Evolutionary conservation across 331 rosid species (phyloP).

Genomic region (Malus hybrid): DNA sequence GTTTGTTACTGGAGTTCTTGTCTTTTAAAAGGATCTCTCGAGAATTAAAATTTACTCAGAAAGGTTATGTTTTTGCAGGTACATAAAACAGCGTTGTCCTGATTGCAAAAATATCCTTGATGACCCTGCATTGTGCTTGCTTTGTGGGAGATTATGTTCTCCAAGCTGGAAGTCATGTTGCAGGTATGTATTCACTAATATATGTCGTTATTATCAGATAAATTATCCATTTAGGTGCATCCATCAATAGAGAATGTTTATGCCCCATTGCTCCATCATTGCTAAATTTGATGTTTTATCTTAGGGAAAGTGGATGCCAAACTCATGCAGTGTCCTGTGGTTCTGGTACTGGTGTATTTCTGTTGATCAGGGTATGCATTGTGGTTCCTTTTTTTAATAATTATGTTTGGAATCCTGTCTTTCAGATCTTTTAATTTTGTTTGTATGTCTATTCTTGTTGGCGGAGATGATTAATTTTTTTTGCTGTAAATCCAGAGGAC

Average conservation of each 20-base stretch:
- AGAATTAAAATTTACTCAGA: neutral
- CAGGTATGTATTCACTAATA: slow-evolving; percentile 49
- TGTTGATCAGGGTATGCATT: slow-evolving; percentile 64
- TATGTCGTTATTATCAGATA: neutral
- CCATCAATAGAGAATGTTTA: neutral
- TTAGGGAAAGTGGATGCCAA: slow-evolving; percentile 87
- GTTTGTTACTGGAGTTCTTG: neutral
- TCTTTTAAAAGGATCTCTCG: neutral
- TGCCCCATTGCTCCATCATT: neutral
- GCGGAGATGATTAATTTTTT: neutral
- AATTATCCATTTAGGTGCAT: neutral
- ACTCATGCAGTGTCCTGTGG: slow-evolving; percentile 82
- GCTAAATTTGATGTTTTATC: slow-evolving; percentile 18
- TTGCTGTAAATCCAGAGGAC: slow-evolving; percentile 50
- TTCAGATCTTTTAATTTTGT: neutral
- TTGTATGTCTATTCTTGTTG: neutral
- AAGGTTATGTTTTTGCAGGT: slow-evolving; percentile 36
- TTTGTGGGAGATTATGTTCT: slow-evolving; percentile 88
- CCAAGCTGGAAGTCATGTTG: slow-evolving; percentile 93
- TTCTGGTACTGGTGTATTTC: slow-evolving; percentile 89
- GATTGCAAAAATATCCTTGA: slow-evolving; percentile 57
- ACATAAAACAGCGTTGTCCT: slow-evolving; percentile 69
- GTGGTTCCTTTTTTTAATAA: neutral
- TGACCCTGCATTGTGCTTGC: slow-evolving; percentile 88
- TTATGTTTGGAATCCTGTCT: neutral